Conservation (phyloP, 495 filamentous ascomycete genomes). For the Echria macrotheca region DNA sequence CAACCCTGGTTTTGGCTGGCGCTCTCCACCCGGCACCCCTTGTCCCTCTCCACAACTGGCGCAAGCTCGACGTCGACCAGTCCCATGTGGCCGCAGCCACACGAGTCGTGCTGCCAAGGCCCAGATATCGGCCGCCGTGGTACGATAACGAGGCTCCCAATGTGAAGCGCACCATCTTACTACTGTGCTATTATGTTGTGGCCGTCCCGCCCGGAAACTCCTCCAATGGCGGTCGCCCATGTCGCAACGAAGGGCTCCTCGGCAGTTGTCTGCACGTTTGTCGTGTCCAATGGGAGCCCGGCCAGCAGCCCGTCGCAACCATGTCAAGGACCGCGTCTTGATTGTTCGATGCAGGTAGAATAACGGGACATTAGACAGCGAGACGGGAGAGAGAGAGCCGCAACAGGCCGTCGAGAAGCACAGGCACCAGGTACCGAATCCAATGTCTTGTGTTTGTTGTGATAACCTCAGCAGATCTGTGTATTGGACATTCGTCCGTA, state of each 20-base stretch:
- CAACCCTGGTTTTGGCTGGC: too few relatives aligned
- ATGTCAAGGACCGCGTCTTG: conserved; percentile 11
- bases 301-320: conserved; percentile 3
- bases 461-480: too few relatives aligned
- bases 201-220: too few relatives aligned
- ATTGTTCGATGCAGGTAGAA: too few relatives aligned
- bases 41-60: conserved; percentile 1
- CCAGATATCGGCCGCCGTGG: background rate
- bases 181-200: too few relatives aligned
- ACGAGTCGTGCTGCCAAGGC: conserved; percentile 1
- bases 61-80: background rate
- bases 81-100: background rate
- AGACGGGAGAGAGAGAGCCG: conserved; percentile 9
- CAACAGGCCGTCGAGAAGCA: background rate
- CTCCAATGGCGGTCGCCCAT: conserved; percentile 8
- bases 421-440: background rate
- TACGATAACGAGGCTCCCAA: too few relatives aligned
- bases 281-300: conserved; percentile 2
- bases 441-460: too few relatives aligned
- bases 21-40: too few relatives aligned
- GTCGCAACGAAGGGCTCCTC: conserved; percentile 12
- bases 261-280: conserved; percentile 12
- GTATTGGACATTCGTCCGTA: background rate
- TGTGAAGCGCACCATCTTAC: too few relatives aligned
- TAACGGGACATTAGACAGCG: background rate